Evolutionary conservation across 257 asterid genomes (phyloP), one percentile per base, ranked within the genome.

Genomic region (Ilex asprella): DNA sequence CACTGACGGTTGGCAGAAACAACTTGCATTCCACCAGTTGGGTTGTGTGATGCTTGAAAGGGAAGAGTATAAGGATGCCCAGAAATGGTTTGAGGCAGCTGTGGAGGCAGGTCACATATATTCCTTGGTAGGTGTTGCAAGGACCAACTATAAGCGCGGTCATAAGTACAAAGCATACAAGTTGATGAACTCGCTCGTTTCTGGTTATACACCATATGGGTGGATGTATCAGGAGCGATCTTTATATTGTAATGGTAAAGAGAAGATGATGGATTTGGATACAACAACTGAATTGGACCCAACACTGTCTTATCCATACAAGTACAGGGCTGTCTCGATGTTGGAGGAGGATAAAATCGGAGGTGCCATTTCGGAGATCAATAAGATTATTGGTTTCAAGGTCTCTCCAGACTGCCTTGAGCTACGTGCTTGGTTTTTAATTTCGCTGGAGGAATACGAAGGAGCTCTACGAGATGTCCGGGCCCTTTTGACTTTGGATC

Each of bases 221-320:
- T 93, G 99, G 99, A 93, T 93, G 99, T 87, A 82, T 78, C 99
- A 93, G 67, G 99, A 93, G 77, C 74, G 95, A 35, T 85, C 96
- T 52, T 64, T 93, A 52, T 93, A 93, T 59, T 76, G 83, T 64
- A 78, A 73, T 46, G 95, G 96, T 56, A 84, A 74, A 54, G 97
- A 89, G 59, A 87, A 82, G 70, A 67, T 55, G 56, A 75, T 81
- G 91, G 97, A 93, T 78, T 71, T 93, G 68, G 72, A 78, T 69
- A 72, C 78, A 15, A 88, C 99, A 39, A 89, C 87, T 16, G 95
- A 89, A 60, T 65, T 89, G 86, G 95, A 93, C 76, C 97, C 99
- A 16, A 82, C 97, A 7, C 97, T 93, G 41, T 73, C 85, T 0
- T 93, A 82, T 70, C 99, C 99, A 10, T 87, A 89, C 82, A 89